These are phyloP conservation scores for Fistulinella cinereoalba DNA, from an alignment of 1,284 basidiomycete genomes.

Conservation along the genomic window DNA sequence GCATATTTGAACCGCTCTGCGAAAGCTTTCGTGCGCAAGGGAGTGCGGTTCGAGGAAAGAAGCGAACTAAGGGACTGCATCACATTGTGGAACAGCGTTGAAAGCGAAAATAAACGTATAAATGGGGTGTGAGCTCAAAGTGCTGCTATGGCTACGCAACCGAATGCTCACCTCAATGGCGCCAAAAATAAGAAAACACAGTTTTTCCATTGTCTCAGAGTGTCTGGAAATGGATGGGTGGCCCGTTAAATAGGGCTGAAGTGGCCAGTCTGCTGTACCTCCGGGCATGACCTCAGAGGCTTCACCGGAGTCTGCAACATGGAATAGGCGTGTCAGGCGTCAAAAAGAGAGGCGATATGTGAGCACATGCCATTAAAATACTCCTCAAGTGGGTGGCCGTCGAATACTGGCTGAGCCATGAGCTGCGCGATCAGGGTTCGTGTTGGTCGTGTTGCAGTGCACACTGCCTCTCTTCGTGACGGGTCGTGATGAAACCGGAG, in stretches of 20 bases:
- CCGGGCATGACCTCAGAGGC: slow-evolving; percentile 42
- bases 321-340: slow-evolving; percentile 14
- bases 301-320: slow-evolving; percentile 55
- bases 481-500: slow-evolving; percentile 24
- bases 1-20: slow-evolving; percentile 81
- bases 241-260: slow-evolving; percentile 18
- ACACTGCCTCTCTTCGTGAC: slow-evolving; percentile 25
- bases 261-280: slow-evolving; percentile 23
- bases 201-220: slow-evolving; percentile 25
- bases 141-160: slow-evolving; percentile 8
- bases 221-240: slow-evolving; percentile 15
- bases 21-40: slow-evolving; percentile 45
- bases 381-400: slow-evolving; percentile 71
- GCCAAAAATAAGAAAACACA: slow-evolving; percentile 25
- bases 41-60: slow-evolving; percentile 19
- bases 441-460: slow-evolving; percentile 15
- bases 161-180: slow-evolving; percentile 26
- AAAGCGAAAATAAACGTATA: slow-evolving; percentile 1
- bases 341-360: slow-evolving; percentile 1
- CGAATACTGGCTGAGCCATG: slow-evolving; percentile 78
- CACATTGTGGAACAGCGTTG: slow-evolving; percentile 5
- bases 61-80: slow-evolving; percentile 35
- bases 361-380: slow-evolving; percentile 61
- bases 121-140: slow-evolving; percentile 9
- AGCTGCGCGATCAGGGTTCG: slow-evolving; percentile 6